A percentile compares a stretch with the other conserved stretches of the same genome.
Conservation (phyloP, 73 alveolate genomes). For the Blepharisma stoltei region DNA sequence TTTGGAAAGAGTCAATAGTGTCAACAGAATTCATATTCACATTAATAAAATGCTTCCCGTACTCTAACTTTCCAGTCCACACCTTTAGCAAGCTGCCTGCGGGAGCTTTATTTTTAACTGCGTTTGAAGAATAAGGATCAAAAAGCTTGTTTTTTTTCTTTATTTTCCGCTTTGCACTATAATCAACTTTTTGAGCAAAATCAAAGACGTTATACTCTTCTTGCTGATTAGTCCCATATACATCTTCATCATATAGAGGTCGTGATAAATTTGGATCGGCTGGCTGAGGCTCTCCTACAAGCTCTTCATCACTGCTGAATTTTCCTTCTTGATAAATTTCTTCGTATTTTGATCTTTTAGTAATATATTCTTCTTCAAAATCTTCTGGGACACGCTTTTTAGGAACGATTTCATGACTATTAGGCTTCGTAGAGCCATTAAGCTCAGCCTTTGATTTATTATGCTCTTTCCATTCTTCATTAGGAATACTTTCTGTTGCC, state of each 20-base stretch:
- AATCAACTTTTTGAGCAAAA: conserved; percentile 6
- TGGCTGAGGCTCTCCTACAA: background rate
- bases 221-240: too few species aligned
- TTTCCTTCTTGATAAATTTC: conserved; percentile 24
- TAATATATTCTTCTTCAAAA: background rate
- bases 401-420: background rate
- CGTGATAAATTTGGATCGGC: too few species aligned
- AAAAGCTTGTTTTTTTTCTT: conserved; percentile 1
- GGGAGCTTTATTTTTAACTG: background rate
- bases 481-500: background rate
- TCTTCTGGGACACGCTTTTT: background rate
- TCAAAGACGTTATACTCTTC: conserved; percentile 15
- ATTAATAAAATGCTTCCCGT: conserved; percentile 1
- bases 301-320: conserved; percentile 19
- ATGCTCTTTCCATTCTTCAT: conserved; percentile 22
- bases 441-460: background rate
- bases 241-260: background rate
- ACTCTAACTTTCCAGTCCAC: conserved; percentile 18
- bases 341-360: background rate
- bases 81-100: conserved; percentile 2
- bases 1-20: conserved; percentile 7
- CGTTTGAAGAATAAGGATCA: conserved; percentile 13
- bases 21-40: conserved; percentile 25
- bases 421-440: background rate
- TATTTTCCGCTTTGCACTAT: background rate